phyloP scores from a whole-genome alignment of 2,329 filamentous ascomycete genomes.

The Phymatotrichopsis omnivora region DNA sequence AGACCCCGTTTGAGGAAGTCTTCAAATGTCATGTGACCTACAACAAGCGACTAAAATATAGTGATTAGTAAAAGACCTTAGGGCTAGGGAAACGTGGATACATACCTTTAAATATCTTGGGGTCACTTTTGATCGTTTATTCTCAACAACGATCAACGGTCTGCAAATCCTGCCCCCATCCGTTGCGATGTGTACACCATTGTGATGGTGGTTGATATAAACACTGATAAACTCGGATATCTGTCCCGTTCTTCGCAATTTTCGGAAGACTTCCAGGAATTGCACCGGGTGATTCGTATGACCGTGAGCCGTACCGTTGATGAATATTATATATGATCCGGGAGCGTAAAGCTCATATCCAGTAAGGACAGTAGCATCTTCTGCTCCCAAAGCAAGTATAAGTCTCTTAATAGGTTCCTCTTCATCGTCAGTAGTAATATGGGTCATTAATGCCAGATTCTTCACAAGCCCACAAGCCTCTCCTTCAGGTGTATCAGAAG shows the following conservation, averaged over 20 bases:
- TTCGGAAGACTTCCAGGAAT: constrained; percentile 76
- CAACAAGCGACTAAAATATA: constrained; percentile 48
- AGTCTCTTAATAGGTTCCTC: constrained; percentile 81
- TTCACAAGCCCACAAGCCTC: constrained; percentile 97
- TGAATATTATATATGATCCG: constrained; percentile 79
- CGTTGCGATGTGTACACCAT: constrained; percentile 86
- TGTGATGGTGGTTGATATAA: constrained; percentile 87
- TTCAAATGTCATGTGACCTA: constrained; percentile 79
- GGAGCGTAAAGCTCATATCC: constrained; percentile 78
- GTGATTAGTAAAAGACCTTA: background rate
- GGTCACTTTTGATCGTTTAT: constrained; percentile 70
- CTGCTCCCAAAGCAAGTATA: constrained; percentile 75
- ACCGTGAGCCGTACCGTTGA: constrained; percentile 91
- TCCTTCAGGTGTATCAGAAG: constrained; percentile 95
- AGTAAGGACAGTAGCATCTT: constrained; percentile 54
- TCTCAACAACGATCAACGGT: constrained; percentile 89
- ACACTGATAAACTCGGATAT: constrained; percentile 96
- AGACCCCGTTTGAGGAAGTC: constrained; percentile 84
- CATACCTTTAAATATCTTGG: constrained; percentile 61
- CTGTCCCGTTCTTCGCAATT: constrained; percentile 75
- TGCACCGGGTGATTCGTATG: constrained; percentile 75
- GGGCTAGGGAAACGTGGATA: background rate
- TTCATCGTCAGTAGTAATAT: constrained; percentile 94
- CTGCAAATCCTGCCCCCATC: constrained; percentile 95
- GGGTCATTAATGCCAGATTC: constrained; percentile 96